Evolutionary conservation across 2,329 filamentous ascomycete genomes (phyloP).

Genomic region (Coniella vitis): DNA sequence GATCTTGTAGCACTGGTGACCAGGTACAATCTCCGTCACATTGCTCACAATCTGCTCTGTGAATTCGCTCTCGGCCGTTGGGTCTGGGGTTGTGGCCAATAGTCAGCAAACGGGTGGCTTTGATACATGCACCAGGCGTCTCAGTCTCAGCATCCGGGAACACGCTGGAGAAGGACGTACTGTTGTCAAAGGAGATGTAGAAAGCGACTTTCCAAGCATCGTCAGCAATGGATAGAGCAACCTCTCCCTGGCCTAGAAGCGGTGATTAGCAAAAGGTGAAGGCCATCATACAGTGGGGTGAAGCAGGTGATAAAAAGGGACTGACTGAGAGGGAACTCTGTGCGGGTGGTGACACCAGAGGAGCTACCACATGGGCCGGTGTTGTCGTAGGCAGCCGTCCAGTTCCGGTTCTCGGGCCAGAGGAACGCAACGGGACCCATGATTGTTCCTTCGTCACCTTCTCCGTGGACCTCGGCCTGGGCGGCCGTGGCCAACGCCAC

Average conservation of each 20-base stretch:
- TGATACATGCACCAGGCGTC: no score
- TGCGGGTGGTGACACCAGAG: conserved; percentile 37
- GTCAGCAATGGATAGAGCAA: conserved; percentile 44
- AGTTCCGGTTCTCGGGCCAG: conserved; percentile 45
- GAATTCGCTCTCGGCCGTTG: conserved; percentile 33
- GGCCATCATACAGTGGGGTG: no score
- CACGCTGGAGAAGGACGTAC: neutral
- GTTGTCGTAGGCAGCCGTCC: conserved; percentile 43
- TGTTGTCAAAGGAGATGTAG: conserved; percentile 32
- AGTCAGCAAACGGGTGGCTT: neutral
- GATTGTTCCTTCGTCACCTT: conserved; percentile 23
- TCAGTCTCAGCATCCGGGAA: no score
- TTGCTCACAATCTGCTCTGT: conserved; percentile 31
- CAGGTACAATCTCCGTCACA: conserved; percentile 33
- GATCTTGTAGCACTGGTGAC: conserved; percentile 39
- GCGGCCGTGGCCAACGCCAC: neutral
- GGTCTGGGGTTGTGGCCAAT: conserved; percentile 26
- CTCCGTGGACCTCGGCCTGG: conserved; percentile 16
- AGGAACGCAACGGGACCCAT: conserved; percentile 51
- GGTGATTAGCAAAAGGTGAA: neutral
- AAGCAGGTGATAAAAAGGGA: neutral
- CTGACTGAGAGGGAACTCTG: conserved; percentile 43
- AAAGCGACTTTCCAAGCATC: conserved; percentile 45
- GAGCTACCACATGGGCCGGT: conserved; percentile 44
- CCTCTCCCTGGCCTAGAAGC: conserved; percentile 38